Base-by-base conservation (phyloP, 2,329 filamentous ascomycete species). In the Penicillium concentricum region DNA sequence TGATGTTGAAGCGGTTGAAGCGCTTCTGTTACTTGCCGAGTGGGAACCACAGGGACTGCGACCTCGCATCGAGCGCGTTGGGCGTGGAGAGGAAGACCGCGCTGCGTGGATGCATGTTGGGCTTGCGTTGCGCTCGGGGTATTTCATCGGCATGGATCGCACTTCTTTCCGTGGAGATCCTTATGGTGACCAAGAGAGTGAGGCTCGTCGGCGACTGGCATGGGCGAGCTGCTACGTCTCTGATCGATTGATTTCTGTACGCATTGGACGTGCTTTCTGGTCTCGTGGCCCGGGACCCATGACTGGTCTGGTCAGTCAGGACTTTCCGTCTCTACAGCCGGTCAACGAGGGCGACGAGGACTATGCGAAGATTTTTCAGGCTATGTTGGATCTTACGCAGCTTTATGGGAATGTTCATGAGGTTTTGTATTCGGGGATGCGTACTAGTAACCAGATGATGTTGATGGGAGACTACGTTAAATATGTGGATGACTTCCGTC, bases 51-150 rank as follows among this genome's bases (percentile, higher is more conserved):
- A 88, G 59, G 84, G 85, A 0, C 81, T 86, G 2, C 78, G 85
- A 6, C 81, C 81, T 3, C 77, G 82, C 34, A 83, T 84, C 30
- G 84, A 84, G 32, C 79, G 83, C 26, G 85, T 90, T 20, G 88
- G 87, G 0, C 81, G 87, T 54, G 88, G 88, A 9, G 87, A 90
- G 69, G 88, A 90, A 67, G 87, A 91, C 64, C 82, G 88, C 43
- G 87, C 88, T 30, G 87, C 87, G 0, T 91, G 88, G 88, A 90
- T 90, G 87, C 85, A 90, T 64, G 86, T 90, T 6, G 88, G 88
- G 1, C 81, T 87, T 20, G 88, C 88, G 3, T 74, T 91, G 7
- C 81, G 88, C 7, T 82, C 89, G 3, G 87, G 84, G 0, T 90
- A 90, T 68, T 88, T 88, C 49, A 82, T 90, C 16, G 84, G 85